A percentile compares a stretch with the other conserved stretches of the same genome.
Evolutionary conservation across 805 yeast genomes (phyloP).

Genomic region (Kuraishia molischiana): DNA sequence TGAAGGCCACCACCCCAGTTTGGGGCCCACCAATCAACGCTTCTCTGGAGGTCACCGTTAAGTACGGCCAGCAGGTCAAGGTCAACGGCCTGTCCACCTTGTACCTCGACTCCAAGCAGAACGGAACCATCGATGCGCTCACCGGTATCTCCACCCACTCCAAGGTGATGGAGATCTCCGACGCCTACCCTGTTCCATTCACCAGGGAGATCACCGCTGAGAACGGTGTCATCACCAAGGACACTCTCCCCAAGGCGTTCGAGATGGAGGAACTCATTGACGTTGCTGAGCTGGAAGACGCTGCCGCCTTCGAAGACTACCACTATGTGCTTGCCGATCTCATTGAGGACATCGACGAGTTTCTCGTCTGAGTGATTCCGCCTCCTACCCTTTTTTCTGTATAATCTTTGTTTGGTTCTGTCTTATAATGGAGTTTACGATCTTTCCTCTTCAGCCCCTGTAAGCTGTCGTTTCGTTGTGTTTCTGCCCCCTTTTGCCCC

Average conservation of each 20-base stretch:
- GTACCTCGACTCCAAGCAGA: conserved; percentile 5
- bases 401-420: too few relatives aligned
- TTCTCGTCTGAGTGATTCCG: too few relatives aligned
- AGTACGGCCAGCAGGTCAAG: conserved; percentile 2
- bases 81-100: conserved; percentile 1
- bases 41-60: conserved; percentile 5
- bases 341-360: background rate
- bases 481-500: too few relatives aligned
- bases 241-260: conserved; percentile 4
- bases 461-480: too few relatives aligned
- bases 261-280: too few relatives aligned
- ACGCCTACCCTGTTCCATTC: conserved; percentile 6
- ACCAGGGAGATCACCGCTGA: conserved; percentile 8
- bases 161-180: conserved; percentile 2
- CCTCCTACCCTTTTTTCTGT: too few relatives aligned
- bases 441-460: too few relatives aligned
- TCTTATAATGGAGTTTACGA: too few relatives aligned
- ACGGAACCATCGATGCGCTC: conserved; percentile 7
- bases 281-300: background rate
- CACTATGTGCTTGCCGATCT: background rate
- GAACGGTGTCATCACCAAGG: conserved; percentile 9
- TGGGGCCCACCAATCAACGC: conserved; percentile 6
- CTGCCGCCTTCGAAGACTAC: background rate
- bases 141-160: conserved; percentile 5
- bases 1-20: conserved; percentile 5